Evolutionary conservation across 768 basidiomycete species (phyloP).

Genomic region (Chalciporus sphaerocephalus): DNA sequence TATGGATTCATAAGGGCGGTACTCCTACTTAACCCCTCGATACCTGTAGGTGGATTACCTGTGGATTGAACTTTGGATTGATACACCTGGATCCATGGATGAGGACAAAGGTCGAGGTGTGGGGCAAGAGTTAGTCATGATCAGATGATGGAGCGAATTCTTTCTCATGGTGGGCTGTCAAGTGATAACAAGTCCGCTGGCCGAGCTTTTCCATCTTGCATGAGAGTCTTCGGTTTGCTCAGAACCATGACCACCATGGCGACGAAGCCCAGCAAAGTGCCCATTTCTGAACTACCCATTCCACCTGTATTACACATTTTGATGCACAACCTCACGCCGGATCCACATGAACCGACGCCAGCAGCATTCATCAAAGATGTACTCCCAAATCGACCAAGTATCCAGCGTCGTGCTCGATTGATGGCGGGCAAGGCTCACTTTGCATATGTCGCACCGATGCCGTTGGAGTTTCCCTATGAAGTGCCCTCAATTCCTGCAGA

Average conservation of each 20-base stretch:
- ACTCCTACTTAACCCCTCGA: too few species aligned
- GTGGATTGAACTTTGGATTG: too few species aligned
- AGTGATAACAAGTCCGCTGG: not conserved
- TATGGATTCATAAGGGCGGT: too few species aligned
- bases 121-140: too few species aligned
- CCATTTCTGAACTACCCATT: constrained; percentile 47
- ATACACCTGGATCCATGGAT: too few species aligned
- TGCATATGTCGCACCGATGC: constrained; percentile 79
- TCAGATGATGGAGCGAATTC: too few species aligned
- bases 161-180: constrained; percentile 2
- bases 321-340: constrained; percentile 54
- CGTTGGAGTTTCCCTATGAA: constrained; percentile 77
- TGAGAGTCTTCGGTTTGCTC: constrained; percentile 15
- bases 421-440: constrained; percentile 60
- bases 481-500: constrained; percentile 54
- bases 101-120: too few species aligned
- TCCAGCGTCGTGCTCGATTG: constrained; percentile 67
- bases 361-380: constrained; percentile 48
- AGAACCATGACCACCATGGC: constrained; percentile 17
- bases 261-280: constrained; percentile 19
- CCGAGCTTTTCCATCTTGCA: constrained; percentile 5
- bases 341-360: constrained; percentile 50
- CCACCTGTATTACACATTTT: constrained; percentile 40
- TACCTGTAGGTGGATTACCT: too few species aligned
- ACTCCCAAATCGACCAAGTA: constrained; percentile 49